phyloP scores from a whole-genome alignment of 768 basidiomycete species.

The Kwoniella newhampshirensis region DNA sequence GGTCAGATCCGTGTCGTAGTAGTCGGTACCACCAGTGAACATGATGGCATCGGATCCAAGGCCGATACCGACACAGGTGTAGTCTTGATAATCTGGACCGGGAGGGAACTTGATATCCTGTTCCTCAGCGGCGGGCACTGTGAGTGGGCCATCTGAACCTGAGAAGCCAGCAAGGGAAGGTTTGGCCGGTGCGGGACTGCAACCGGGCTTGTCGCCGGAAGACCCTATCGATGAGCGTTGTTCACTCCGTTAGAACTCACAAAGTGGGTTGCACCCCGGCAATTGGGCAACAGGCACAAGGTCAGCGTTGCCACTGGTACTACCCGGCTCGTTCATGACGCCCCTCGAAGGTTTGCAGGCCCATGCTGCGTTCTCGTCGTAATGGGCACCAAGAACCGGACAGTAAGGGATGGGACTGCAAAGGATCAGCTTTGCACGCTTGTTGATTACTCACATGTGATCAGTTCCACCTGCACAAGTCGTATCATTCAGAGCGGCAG shows the following conservation, averaged over 20 bases:
- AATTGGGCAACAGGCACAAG: background rate
- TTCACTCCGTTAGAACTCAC: too few species aligned
- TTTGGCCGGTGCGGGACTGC: background rate
- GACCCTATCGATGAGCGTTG: too few species aligned
- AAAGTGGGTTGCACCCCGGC: constrained; percentile 9
- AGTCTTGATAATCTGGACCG: background rate
- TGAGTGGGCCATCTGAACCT: background rate
- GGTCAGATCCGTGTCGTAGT: too few species aligned
- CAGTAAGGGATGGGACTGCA: background rate
- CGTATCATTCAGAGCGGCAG: constrained; percentile 58
- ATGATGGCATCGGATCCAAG: background rate
- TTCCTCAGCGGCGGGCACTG: background rate
- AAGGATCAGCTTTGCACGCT: too few species aligned
- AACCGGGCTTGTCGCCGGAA: constrained; percentile 3
- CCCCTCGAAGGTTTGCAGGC: background rate
- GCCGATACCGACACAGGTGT: background rate
- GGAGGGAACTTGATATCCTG: background rate
- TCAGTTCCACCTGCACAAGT: constrained; percentile 14
- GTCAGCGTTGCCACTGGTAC: background rate
- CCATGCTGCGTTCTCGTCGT: background rate
- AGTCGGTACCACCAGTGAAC: background rate
- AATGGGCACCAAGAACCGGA: background rate
- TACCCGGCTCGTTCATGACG: too few species aligned
- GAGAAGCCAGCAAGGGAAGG: background rate
- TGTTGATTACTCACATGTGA: too few species aligned